Percentiles rank a stretch among this genome's conserved stretches.
phyloP scores from a whole-genome alignment of 176 grass and related monocot species.

The Phragmites australis region DNA sequence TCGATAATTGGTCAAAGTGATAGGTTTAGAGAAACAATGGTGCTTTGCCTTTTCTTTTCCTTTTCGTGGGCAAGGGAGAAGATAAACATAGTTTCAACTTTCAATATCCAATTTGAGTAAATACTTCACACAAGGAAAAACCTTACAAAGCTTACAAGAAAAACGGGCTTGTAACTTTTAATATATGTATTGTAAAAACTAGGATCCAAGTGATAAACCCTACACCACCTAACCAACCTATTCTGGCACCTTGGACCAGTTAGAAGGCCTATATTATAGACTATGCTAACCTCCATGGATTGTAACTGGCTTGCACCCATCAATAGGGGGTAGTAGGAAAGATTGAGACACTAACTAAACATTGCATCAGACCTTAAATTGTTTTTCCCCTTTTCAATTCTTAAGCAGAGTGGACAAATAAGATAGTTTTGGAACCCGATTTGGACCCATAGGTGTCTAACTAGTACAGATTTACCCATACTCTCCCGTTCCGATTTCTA shows the following conservation, averaged over 20 bases:
- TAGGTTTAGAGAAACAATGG: not conserved
- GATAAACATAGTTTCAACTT: too few species aligned
- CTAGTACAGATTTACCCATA: not conserved
- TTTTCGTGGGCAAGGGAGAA: too few species aligned
- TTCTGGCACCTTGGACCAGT: not conserved
- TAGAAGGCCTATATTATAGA: not conserved
- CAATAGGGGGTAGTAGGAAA: not conserved
- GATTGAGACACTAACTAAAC: not conserved
- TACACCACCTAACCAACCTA: not conserved
- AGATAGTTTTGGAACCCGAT: not conserved
- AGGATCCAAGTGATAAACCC: not conserved
- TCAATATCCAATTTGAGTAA: too few species aligned
- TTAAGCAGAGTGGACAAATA: not conserved
- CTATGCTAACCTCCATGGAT: too few species aligned
- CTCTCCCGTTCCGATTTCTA: not conserved
- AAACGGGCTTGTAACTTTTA: not conserved
- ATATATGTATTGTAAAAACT: not conserved
- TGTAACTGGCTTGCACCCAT: too few species aligned
- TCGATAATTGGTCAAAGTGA: not conserved
- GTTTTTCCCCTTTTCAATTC: not conserved
- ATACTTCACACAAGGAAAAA: not conserved
- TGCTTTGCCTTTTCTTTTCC: not conserved
- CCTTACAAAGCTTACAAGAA: not conserved
- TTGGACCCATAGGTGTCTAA: not conserved
- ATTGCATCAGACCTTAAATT: not conserved